These are phyloP conservation scores for Cucumis melo DNA, from an alignment of 306 rosid species.

Conservation along the genomic window DNA sequence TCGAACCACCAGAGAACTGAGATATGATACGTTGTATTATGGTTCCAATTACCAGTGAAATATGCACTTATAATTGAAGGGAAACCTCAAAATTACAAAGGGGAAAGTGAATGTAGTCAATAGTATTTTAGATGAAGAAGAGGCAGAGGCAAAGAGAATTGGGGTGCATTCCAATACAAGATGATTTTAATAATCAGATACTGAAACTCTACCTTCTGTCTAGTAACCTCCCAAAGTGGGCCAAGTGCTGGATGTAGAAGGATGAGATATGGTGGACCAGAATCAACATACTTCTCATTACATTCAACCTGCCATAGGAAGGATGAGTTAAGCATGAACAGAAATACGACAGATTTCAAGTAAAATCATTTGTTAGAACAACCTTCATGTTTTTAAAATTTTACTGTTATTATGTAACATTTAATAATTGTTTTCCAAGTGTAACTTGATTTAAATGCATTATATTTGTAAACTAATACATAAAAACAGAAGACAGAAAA, in stretches of 20 bases:
- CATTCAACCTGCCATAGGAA: conserved; percentile 48
- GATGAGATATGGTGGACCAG: conserved; percentile 89
- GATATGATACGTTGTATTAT: not conserved
- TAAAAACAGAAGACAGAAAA: not conserved
- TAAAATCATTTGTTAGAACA: not conserved
- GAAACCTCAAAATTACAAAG: not conserved
- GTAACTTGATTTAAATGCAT: not conserved
- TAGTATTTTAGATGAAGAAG: not conserved
- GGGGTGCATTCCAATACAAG: not conserved
- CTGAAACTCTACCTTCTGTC: conserved; percentile 54
- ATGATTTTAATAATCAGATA: not conserved
- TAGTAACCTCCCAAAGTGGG: conserved; percentile 91
- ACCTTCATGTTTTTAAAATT: not conserved
- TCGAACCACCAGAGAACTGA: conserved; percentile 78
- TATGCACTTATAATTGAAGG: not conserved
- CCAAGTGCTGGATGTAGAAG: conserved; percentile 96
- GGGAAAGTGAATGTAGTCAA: not conserved
- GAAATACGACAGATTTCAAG: not conserved
- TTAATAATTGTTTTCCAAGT: not conserved
- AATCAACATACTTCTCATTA: conserved; percentile 55
- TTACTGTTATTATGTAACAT: not conserved
- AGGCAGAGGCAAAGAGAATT: not conserved
- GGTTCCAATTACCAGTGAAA: not conserved
- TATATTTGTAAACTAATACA: not conserved
- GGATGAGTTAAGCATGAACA: not conserved